phyloP scores from a whole-genome alignment of 2,329 filamentous ascomycete species.

The Mycosphaerella sp. region DNA sequence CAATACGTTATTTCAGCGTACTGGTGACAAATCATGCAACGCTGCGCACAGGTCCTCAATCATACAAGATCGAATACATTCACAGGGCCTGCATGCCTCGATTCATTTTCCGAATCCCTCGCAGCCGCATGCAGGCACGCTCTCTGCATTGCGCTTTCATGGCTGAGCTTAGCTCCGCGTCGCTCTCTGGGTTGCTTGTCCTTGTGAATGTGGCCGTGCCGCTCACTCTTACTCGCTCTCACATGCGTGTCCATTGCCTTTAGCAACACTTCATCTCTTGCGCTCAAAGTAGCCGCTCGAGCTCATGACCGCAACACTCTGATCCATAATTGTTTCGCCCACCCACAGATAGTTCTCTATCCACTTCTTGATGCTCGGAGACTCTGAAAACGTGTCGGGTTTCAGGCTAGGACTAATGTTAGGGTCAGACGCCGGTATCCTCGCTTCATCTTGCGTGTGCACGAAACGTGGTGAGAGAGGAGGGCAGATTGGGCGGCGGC shows the following conservation, averaged over 20 bases:
- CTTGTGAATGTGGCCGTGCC: no score
- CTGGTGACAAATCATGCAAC: no score
- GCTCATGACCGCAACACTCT: constrained; percentile 85
- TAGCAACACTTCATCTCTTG: constrained; percentile 53
- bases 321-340: constrained; percentile 97
- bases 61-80: no score
- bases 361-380: constrained; percentile 78
- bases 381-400: constrained; percentile 76
- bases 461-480: background rate
- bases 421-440: constrained; percentile 32
- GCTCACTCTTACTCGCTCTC: no score
- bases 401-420: constrained; percentile 70
- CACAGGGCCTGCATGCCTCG: no score
- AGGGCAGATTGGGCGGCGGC: background rate
- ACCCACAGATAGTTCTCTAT: constrained; percentile 89
- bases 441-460: background rate
- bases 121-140: no score
- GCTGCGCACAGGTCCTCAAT: no score
- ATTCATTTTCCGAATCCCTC: no score
- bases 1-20: no score
- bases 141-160: no score
- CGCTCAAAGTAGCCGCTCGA: constrained; percentile 88
- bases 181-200: no score
- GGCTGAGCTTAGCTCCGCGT: no score
- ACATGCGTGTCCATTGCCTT: background rate